Conservation (phyloP, 2,329 filamentous ascomycete species). For the Ascochyta pisi region DNA sequence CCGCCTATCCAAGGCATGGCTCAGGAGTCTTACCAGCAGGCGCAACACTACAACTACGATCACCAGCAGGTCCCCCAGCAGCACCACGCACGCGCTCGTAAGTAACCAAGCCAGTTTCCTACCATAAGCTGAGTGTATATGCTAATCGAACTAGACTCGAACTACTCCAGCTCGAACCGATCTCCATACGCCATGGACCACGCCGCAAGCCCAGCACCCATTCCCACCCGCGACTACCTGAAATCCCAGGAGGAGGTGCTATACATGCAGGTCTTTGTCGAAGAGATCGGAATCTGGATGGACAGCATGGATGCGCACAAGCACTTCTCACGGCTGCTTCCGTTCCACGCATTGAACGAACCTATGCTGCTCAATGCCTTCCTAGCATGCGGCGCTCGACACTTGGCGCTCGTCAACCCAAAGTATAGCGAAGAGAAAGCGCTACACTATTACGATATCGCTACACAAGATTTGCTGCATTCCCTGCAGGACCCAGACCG, state of each 20-base stretch:
- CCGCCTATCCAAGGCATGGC: constrained; percentile 60
- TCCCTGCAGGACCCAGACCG: constrained; percentile 84
- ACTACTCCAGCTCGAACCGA: constrained; percentile 35
- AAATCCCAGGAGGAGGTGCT: constrained; percentile 77
- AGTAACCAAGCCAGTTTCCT: constrained; percentile 5
- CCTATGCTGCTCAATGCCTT: constrained; percentile 90
- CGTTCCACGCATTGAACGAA: constrained; percentile 80
- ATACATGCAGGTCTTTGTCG: constrained; percentile 92
- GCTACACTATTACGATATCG: constrained; percentile 82
- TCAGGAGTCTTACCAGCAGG: constrained; percentile 55
- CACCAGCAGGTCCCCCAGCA: constrained; percentile 41
- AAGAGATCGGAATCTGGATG: constrained; percentile 93
- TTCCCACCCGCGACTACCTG: constrained; percentile 66
- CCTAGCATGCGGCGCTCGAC: constrained; percentile 84
- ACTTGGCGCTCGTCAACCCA: constrained; percentile 74
- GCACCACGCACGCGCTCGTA: constrained; percentile 32
- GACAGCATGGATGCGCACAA: constrained; percentile 85
- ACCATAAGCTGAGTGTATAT: background rate
- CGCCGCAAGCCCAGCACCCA: constrained; percentile 29
- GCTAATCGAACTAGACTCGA: constrained; percentile 29
- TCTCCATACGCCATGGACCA: constrained; percentile 36
- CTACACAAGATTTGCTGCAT: constrained; percentile 77
- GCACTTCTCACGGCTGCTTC: constrained; percentile 85
- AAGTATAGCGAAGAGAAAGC: constrained; percentile 79
- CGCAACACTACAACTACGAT: constrained; percentile 52